Conservation (phyloP, 2,329 filamentous ascomycete genomes). For the Cytospora mali region DNA sequence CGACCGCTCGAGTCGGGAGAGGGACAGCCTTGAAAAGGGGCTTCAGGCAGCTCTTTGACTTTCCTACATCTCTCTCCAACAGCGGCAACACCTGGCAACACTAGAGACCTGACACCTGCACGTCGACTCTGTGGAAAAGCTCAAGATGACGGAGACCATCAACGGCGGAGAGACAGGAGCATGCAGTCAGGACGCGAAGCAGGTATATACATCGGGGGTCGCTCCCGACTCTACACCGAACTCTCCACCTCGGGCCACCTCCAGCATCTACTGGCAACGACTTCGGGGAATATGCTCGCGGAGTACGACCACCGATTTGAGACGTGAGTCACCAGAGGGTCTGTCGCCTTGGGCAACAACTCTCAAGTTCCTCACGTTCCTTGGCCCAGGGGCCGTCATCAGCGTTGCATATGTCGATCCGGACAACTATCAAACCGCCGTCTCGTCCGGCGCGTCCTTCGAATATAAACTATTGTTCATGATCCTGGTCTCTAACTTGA, state of each 20-base stretch:
- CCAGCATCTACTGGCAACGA: not conserved
- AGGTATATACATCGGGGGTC: not conserved
- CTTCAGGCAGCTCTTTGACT: not conserved
- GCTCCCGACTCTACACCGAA: conserved; percentile 30
- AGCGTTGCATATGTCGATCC: conserved; percentile 37
- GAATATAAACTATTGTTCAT: conserved; percentile 66
- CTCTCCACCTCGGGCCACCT: conserved; percentile 20
- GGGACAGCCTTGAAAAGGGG: not conserved
- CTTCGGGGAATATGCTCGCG: not conserved
- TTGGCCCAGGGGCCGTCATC: conserved; percentile 36
- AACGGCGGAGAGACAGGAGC: not conserved
- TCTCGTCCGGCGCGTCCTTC: conserved; percentile 64
- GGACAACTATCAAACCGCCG: conserved; percentile 35
- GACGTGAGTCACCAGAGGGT: not conserved
- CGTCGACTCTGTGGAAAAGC: not conserved
- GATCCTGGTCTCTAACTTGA: conserved; percentile 65
- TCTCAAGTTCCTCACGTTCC: conserved; percentile 33
- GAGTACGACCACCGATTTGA: not conserved
- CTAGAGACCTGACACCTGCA: not conserved
- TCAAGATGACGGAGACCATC: not conserved
- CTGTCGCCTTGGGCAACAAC: conserved; percentile 13
- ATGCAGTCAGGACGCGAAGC: not conserved
- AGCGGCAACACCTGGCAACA: not conserved
- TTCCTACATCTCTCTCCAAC: not conserved
- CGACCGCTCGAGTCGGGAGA: not conserved